These are phyloP conservation scores for Rhinocladiella similis DNA, from an alignment of 2,329 filamentous ascomycete species.

Conservation along the genomic window DNA sequence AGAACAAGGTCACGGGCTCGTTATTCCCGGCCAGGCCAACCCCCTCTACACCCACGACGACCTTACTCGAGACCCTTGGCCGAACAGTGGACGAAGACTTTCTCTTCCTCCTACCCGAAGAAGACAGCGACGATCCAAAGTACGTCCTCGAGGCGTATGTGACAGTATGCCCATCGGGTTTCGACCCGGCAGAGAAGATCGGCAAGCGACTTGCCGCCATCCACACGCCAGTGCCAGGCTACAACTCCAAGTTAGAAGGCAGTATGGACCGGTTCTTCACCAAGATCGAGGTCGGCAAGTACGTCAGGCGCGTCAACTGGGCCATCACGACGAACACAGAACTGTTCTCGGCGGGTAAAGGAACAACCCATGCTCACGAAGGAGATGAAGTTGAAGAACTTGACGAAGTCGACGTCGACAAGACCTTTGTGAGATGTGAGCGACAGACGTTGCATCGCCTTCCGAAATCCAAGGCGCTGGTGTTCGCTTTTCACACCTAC, in stretches of 20 bases:
- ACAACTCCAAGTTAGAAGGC: constrained; percentile 55
- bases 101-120: constrained; percentile 55
- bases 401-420: constrained; percentile 47
- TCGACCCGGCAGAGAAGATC: constrained; percentile 58
- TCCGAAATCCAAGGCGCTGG: constrained; percentile 53
- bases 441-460: constrained; percentile 63
- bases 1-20: constrained; percentile 50
- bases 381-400: constrained; percentile 29
- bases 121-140: constrained; percentile 30
- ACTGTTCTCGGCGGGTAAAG: constrained; percentile 40
- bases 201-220: constrained; percentile 54
- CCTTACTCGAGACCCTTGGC: constrained; percentile 51
- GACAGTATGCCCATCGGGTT: constrained; percentile 59
- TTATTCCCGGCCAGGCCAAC: constrained; percentile 40
- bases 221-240: constrained; percentile 60
- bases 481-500: constrained; percentile 66
- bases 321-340: constrained; percentile 40
- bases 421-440: constrained; percentile 57
- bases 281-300: constrained; percentile 52
- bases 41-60: constrained; percentile 34
- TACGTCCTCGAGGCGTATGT: constrained; percentile 60
- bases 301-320: constrained; percentile 58
- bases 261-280: constrained; percentile 65
- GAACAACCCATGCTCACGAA: constrained; percentile 35
- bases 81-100: constrained; percentile 61